A percentile compares a stretch with the other conserved stretches of the same genome.
Evolutionary conservation across 2,329 filamentous ascomycete species (phyloP).

Genomic region (Pyrenophora seminiperda): DNA sequence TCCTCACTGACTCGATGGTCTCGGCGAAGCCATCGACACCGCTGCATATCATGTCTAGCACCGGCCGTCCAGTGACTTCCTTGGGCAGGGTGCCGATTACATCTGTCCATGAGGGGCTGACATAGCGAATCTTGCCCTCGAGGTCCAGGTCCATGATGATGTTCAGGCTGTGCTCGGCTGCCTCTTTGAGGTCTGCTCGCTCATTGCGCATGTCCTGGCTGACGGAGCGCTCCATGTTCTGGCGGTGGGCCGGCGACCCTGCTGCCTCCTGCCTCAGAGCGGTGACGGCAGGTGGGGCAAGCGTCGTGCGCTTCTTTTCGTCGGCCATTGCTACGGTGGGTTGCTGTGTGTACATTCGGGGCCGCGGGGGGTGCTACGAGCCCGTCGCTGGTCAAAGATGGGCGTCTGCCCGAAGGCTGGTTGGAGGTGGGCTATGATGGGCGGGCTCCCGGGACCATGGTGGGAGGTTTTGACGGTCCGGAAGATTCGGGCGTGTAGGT

Average conservation of each 20-base stretch:
- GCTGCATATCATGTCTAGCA: constrained; percentile 80
- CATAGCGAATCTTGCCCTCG: constrained; percentile 90
- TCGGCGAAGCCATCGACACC: constrained; percentile 81
- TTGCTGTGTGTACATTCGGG: constrained; percentile 16
- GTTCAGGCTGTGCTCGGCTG: constrained; percentile 94
- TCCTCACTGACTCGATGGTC: constrained; percentile 79
- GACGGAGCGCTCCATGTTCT: constrained; percentile 65
- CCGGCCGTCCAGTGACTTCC: constrained; percentile 73
- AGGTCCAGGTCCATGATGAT: constrained; percentile 93
- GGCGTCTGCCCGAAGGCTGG: constrained; percentile 39
- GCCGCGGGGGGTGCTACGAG: constrained; percentile 15
- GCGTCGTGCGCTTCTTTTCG: constrained; percentile 36
- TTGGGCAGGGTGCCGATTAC: constrained; percentile 81
- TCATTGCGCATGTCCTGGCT: constrained; percentile 93
- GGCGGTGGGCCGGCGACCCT: constrained; percentile 29
- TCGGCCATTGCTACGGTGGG: constrained; percentile 29
- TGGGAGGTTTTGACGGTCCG: constrained; percentile 21
- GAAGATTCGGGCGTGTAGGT: constrained; percentile 9
- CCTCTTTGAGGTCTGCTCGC: constrained; percentile 90
- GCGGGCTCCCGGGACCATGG: constrained; percentile 41
- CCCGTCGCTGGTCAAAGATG: constrained; percentile 18
- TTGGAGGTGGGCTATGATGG: constrained; percentile 37
- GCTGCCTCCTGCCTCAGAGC: constrained; percentile 51
- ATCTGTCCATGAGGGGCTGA: constrained; percentile 93
- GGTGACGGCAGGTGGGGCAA: constrained; percentile 52